Evolutionary conservation across 495 filamentous ascomycete species (phyloP), one percentile per base, ranked within the genome.

Genomic region (Trichoderma gamsii): DNA sequence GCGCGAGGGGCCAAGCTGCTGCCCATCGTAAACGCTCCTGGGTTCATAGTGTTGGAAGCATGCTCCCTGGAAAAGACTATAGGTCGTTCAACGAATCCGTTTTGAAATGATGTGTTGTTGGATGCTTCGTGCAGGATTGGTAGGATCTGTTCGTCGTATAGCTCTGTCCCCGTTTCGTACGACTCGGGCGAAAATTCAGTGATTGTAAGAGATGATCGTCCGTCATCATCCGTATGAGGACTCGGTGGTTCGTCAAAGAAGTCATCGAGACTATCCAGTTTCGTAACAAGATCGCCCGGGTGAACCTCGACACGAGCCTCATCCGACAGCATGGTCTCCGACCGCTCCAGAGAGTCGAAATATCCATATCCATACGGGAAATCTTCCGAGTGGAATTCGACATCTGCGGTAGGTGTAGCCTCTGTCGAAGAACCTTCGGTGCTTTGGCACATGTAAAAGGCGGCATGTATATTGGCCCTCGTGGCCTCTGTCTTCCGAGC

Each of bases 121-220:
- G 80, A 81, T 2, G 81, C 81, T 71, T 92, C 91, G 70, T 92
- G 88, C 18, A 98, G 79, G 66, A 99, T 97, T 0, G 95, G 95
- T 4, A 93, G 84, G 15, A 94, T 96, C 72, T 96, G 90, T 73
- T 94, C 94, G 73, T 98, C 93, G 75, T 99, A 98, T 4, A 97
- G 82, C 73, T 92, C 89, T 15, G 93, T 92, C 23, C 56, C 56
- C 41, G 87, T 88, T 69, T 96, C 92, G 44, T 87, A 87, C 63
- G 78, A 80, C 65, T 83, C 84, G 18, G 80, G 79, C 18, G 84
- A 89, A 64, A 86, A 77, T 80, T 90, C 79, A 68, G 88, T 85
- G 69, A 88, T 86, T 16, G 84, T 86, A 38, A 85, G 84, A n/a
- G 89, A 85, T 18, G 86, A 85, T 1, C 81, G 80, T 7, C 83